Percentiles rank a stretch among this genome's conserved stretches.
phyloP scores from a whole-genome alignment of 148 eudicot species.

The Rhododendron ovatum region DNA sequence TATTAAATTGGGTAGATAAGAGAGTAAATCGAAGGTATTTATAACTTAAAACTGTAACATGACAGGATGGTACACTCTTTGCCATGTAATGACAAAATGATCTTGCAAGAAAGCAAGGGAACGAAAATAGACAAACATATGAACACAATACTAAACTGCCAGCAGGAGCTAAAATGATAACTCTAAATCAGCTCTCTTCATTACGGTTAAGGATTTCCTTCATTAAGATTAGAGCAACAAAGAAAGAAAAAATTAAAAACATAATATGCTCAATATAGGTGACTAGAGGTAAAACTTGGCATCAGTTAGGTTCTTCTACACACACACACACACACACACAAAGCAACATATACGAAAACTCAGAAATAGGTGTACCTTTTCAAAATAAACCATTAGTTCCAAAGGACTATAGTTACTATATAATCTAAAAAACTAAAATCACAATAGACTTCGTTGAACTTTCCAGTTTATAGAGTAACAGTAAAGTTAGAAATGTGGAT shows the following conservation, averaged over 20 bases:
- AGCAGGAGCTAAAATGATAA: not conserved
- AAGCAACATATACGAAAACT: not conserved
- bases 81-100: not conserved
- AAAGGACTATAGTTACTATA: not conserved
- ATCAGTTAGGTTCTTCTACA: not conserved
- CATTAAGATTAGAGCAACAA: not conserved
- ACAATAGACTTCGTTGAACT: not conserved
- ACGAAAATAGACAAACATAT: not conserved
- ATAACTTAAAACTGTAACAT: not conserved
- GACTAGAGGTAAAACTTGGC: not conserved
- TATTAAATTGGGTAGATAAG: not conserved
- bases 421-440: not conserved
- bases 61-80: not conserved
- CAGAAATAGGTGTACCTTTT: not conserved
- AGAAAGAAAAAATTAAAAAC: not conserved
- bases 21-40: not conserved
- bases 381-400: not conserved
- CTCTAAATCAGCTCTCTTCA: not conserved
- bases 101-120: not conserved
- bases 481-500: not conserved
- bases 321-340: not conserved
- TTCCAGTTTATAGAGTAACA: not conserved
- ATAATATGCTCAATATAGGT: not conserved
- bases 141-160: not conserved
- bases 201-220: not conserved